Evolutionary conservation across 2,329 filamentous ascomycete genomes (phyloP).

Genomic region (Colletotrichum sansevieriae): DNA sequence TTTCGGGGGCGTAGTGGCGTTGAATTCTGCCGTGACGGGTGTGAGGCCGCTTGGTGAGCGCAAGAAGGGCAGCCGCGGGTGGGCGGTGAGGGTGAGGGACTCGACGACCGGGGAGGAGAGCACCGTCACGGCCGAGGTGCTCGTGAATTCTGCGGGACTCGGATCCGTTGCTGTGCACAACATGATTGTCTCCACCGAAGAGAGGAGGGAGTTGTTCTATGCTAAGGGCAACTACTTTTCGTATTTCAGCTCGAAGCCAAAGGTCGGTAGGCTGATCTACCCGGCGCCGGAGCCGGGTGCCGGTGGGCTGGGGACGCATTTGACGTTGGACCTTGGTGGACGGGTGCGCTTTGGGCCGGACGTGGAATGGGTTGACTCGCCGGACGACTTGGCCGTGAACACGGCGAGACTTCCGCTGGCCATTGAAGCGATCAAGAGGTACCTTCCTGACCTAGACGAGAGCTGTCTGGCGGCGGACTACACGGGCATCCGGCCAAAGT

Average conservation of each 20-base stretch:
- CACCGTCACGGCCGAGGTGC: constrained; percentile 77
- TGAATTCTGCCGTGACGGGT: constrained; percentile 73
- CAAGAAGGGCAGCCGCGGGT: constrained; percentile 69
- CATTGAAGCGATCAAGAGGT: constrained; percentile 80
- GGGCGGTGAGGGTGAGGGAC: constrained; percentile 73
- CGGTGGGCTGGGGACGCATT: constrained; percentile 89
- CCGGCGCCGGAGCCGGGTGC: constrained; percentile 86
- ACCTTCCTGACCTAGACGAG: constrained; percentile 80
- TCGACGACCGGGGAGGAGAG: constrained; percentile 59
- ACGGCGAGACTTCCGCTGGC: constrained; percentile 73
- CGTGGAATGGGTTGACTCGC: constrained; percentile 87
- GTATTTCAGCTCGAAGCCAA: constrained; percentile 75
- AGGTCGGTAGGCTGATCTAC: constrained; percentile 82
- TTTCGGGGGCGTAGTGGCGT: constrained; percentile 78
- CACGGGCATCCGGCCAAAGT: constrained; percentile 90
- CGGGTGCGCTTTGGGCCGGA: constrained; percentile 93
- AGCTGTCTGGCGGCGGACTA: constrained; percentile 82
- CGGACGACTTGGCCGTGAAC: constrained; percentile 78
- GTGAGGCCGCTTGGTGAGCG: constrained; percentile 63
- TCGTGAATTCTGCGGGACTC: constrained; percentile 90
- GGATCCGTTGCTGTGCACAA: constrained; percentile 83
- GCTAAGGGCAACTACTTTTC: constrained; percentile 98
- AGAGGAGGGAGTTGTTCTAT: constrained; percentile 76
- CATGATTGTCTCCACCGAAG: constrained; percentile 75
- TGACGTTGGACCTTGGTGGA: constrained; percentile 89